phyloP scores from a whole-genome alignment of 306 rosid species.

The Castanopsis chinensis region DNA sequence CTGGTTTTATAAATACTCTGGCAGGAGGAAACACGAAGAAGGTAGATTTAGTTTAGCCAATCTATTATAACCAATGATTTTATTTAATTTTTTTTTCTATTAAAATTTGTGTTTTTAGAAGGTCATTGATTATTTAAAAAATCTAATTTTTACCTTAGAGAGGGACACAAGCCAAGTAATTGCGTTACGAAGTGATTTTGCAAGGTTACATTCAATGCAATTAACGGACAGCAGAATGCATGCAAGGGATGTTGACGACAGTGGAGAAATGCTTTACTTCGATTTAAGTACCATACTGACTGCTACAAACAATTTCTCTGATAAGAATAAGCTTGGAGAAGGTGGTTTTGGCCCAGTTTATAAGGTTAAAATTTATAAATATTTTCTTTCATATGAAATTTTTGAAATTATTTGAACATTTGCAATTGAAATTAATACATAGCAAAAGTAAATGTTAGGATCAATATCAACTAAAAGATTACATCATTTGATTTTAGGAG shows the following conservation, averaged over 20 bases:
- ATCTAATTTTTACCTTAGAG: neutral
- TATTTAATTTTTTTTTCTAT: neutral
- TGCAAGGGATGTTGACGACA: neutral
- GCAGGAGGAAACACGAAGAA: neutral
- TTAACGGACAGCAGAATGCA: neutral
- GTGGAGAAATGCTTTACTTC: slow-evolving; percentile 18
- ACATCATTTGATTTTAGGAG: neutral
- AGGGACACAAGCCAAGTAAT: neutral
- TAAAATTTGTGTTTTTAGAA: neutral
- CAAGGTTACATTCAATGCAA: neutral
- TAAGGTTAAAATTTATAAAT: slow-evolving; percentile 9
- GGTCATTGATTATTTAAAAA: neutral
- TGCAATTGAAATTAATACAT: neutral
- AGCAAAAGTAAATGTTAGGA: neutral
- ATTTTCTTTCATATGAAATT: too few relatives aligned
- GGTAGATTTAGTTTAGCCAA: neutral
- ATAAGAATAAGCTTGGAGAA: slow-evolving; percentile 24
- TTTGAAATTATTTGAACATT: neutral
- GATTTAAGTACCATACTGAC: slow-evolving; percentile 1
- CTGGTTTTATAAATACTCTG: neutral
- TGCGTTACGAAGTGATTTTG: neutral
- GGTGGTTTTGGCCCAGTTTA: slow-evolving; percentile 38
- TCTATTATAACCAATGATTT: neutral
- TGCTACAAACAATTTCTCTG: slow-evolving; percentile 25
- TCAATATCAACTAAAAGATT: neutral